Conservation (phyloP, 2,329 filamentous ascomycete genomes). For the Monilinia aucupariae region DNA sequence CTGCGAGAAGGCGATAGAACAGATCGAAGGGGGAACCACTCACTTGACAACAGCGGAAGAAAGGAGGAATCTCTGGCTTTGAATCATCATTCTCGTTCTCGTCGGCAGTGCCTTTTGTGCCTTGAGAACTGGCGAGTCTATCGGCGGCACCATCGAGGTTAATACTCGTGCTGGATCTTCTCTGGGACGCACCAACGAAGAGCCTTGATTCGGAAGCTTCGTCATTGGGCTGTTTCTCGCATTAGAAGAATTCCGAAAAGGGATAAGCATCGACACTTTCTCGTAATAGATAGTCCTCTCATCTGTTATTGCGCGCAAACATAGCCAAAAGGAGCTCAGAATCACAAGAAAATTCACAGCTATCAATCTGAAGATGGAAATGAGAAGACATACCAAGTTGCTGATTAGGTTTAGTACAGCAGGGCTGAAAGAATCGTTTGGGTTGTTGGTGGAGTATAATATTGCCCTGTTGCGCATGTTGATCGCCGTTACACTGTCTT, state of each 20-base stretch:
- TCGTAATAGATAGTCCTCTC: too few species aligned
- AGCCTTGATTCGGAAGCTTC: constrained; percentile 1
- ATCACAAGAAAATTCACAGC: too few species aligned
- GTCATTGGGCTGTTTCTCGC: background rate
- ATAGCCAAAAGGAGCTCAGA: too few species aligned
- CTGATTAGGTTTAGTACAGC: background rate
- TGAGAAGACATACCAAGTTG: background rate
- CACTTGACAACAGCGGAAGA: constrained; percentile 9
- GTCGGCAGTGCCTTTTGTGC: too few species aligned
- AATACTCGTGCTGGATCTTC: background rate
- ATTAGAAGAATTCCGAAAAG: background rate
- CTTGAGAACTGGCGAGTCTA: too few species aligned
- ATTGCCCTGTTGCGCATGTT: background rate
- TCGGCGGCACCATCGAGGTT: background rate
- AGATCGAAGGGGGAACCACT: background rate
- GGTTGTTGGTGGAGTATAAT: background rate
- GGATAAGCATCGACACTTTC: too few species aligned
- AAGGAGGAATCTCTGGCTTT: background rate
- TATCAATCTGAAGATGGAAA: too few species aligned
- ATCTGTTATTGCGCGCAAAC: too few species aligned
- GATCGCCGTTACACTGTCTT: background rate
- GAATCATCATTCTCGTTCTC: background rate
- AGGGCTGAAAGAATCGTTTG: background rate
- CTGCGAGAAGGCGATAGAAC: too few species aligned
- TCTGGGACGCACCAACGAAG: background rate